These are phyloP conservation scores for Spiraea crenata DNA, from an alignment of 331 rosid species.

Conservation along the genomic window DNA sequence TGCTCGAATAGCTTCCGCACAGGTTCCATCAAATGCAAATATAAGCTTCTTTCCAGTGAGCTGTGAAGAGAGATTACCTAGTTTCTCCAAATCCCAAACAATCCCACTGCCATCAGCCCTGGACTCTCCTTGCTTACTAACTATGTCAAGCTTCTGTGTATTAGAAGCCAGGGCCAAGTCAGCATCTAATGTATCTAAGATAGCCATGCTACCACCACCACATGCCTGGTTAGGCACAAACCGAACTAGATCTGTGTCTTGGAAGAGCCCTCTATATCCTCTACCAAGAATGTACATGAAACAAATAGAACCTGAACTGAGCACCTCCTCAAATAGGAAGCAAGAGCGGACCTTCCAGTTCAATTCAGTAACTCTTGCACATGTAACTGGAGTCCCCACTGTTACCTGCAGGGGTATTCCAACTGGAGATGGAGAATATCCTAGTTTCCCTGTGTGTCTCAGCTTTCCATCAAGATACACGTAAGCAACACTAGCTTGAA, in stretches of 20 bases:
- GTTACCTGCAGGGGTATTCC: constrained; percentile 93
- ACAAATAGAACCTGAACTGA: constrained; percentile 83
- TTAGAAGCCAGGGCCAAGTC: constrained; percentile 64
- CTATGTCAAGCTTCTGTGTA: constrained; percentile 70
- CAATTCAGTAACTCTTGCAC: constrained; percentile 77
- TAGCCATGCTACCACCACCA: constrained; percentile 99
- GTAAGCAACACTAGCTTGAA: constrained; percentile 97
- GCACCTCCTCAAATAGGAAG: constrained; percentile 98
- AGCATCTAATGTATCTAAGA: constrained; percentile 88
- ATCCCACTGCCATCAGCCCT: constrained; percentile 98
- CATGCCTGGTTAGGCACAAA: constrained; percentile 98
- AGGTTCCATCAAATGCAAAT: constrained; percentile 97
- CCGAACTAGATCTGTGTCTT: constrained; percentile 92
- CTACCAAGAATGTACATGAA: constrained; percentile 98
- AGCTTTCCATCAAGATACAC: constrained; percentile 94
- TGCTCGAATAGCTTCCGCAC: constrained; percentile 65
- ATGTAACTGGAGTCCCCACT: constrained; percentile 73
- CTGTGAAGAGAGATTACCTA: constrained; percentile 85
- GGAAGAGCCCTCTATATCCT: constrained; percentile 97
- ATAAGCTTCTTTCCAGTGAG: constrained; percentile 97
- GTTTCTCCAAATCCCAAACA: constrained; percentile 99
- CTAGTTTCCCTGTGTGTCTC: constrained; percentile 94
- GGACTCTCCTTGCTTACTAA: constrained; percentile 64
- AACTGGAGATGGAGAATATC: constrained; percentile 92
- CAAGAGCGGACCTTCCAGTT: constrained; percentile 94